These are phyloP conservation scores for Pyrenula massariospora DNA, from an alignment of 495 filamentous ascomycete species.

Conservation along the genomic window DNA sequence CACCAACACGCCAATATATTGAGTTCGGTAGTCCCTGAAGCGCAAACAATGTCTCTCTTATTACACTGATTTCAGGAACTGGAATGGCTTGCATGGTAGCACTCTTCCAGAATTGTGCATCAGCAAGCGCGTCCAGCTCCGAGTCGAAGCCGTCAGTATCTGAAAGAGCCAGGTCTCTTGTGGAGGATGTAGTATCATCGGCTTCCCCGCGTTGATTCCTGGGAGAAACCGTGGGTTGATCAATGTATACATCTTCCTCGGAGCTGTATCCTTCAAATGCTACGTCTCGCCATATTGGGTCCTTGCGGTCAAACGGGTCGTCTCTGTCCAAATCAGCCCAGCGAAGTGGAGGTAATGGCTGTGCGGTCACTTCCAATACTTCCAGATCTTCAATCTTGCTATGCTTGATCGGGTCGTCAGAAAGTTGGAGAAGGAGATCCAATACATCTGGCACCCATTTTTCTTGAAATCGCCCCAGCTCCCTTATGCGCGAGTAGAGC, in stretches of 20 bases:
- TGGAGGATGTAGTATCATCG: conserved; percentile 16
- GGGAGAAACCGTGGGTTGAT: background rate
- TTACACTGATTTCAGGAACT: conserved; percentile 59
- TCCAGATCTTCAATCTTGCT: conserved; percentile 52
- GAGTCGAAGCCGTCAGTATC: conserved; percentile 19
- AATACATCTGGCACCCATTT: conserved; percentile 70
- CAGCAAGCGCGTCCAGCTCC: conserved; percentile 34
- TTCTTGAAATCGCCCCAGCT: conserved; percentile 36
- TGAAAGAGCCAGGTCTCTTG: conserved; percentile 22
- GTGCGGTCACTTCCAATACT: conserved; percentile 26
- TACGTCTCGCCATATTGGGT: conserved; percentile 66
- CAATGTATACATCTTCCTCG: conserved; percentile 26
- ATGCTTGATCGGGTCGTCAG: conserved; percentile 65
- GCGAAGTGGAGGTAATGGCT: conserved; percentile 37
- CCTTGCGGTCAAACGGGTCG: conserved; percentile 56
- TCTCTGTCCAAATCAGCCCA: conserved; percentile 69
- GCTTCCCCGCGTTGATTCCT: background rate
- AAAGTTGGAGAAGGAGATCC: conserved; percentile 67
- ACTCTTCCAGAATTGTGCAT: conserved; percentile 54
- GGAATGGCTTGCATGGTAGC: conserved; percentile 18
- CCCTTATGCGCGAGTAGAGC: conserved; percentile 48
- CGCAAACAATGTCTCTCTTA: conserved; percentile 78
- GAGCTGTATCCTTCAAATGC: conserved; percentile 60
- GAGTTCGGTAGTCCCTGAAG: conserved; percentile 67
- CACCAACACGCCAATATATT: conserved; percentile 42